Percentiles rank a stretch among this genome's conserved stretches.
These are phyloP conservation scores for Pyropia haitanensis DNA, from an alignment of 23 red algal species.

Conservation along the genomic window DNA sequence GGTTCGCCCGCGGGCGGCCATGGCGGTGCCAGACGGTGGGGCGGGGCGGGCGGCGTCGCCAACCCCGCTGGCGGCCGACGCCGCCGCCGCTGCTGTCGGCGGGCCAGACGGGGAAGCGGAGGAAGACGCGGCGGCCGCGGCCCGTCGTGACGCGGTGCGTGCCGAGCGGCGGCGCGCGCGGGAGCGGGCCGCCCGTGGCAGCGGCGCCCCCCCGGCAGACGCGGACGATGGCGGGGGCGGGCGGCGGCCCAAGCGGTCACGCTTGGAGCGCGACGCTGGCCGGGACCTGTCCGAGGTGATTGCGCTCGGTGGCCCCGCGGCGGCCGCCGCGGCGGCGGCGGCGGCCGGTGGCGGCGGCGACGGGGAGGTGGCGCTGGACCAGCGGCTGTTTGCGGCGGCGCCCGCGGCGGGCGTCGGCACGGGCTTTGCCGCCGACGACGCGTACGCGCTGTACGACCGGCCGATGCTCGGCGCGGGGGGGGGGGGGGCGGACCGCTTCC, in stretches of 20 bases:
- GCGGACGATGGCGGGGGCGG: constrained; percentile 19
- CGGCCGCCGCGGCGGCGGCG: neutral
- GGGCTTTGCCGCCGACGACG: constrained; percentile 71
- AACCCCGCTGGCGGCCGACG: neutral
- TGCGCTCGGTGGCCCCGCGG: constrained; percentile 34
- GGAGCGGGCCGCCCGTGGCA: constrained; percentile 33
- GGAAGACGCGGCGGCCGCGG: neutral
- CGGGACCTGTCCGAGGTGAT: constrained; percentile 56
- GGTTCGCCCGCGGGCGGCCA: neutral
- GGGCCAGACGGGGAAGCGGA: neutral
- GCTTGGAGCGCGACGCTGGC: constrained; percentile 49
- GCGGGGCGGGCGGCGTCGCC: constrained; percentile 31
- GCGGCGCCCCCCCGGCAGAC: neutral
- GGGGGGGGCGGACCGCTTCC: constrained; percentile 25
- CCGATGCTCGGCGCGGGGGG: constrained; percentile 50
- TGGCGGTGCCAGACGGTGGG: neutral
- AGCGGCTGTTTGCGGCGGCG: constrained; percentile 70
- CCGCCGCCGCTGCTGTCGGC: neutral
- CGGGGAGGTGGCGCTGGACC: constrained; percentile 68
- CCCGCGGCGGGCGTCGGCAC: constrained; percentile 23
- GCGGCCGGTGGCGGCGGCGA: neutral
- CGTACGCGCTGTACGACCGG: constrained; percentile 73
- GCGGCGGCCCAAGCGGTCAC: constrained; percentile 34
- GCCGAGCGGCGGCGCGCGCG: constrained; percentile 35
- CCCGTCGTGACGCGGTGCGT: constrained; percentile 37